These are phyloP conservation scores for Zygotorulaspora sp. DNA, from an alignment of 805 yeast species.

Conservation along the genomic window DNA sequence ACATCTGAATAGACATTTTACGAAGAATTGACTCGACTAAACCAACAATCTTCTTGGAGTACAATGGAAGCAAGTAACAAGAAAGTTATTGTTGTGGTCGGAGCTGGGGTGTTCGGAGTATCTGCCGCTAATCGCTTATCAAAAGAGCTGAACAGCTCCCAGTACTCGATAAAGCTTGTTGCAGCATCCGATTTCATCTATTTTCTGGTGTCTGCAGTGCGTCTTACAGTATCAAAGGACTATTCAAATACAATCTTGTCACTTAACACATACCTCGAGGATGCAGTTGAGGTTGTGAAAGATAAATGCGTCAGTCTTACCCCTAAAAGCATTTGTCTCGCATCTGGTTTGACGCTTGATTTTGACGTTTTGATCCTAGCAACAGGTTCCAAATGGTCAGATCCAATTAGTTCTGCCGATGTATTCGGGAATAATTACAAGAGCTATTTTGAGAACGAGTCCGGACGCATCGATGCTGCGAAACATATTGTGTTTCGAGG, in stretches of 20 bases:
- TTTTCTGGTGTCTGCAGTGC: conserved; percentile 13
- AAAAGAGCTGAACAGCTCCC: conserved; percentile 2
- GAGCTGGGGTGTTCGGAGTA: conserved; percentile 25
- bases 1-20: too few relatives aligned
- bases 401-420: conserved; percentile 23
- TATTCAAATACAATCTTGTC: conserved; percentile 16
- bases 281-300: conserved; percentile 20
- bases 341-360: conserved; percentile 7
- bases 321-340: conserved; percentile 14
- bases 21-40: too few relatives aligned
- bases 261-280: conserved; percentile 19
- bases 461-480: conserved; percentile 19
- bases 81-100: conserved; percentile 18
- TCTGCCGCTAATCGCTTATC: conserved; percentile 20
- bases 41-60: too few relatives aligned
- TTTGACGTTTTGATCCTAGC: conserved; percentile 32
- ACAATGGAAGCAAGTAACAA: neutral
- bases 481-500: conserved; percentile 32
- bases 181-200: conserved; percentile 15
- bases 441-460: conserved; percentile 14
- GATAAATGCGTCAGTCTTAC: conserved; percentile 22
- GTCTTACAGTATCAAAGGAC: conserved; percentile 21
- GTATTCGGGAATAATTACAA: conserved; percentile 15
- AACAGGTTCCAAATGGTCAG: conserved; percentile 32
- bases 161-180: conserved; percentile 15